Base-by-base conservation (phyloP, 345 rosid genomes). In the Dovyalis caffra region DNA sequence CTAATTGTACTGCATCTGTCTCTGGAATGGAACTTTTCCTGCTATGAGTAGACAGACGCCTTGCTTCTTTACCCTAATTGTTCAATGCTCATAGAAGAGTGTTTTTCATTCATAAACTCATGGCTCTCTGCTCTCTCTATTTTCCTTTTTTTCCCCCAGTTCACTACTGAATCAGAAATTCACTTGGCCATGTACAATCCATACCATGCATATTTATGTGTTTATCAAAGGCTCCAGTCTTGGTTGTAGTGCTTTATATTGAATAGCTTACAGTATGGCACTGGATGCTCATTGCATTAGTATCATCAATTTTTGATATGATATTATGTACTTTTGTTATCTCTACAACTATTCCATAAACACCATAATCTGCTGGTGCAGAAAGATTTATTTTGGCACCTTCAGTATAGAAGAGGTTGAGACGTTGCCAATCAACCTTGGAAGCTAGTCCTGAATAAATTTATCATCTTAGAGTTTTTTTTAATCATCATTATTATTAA, bases 11-110 rank as follows among this genome's bases (percentile, higher is more conserved):
- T n/a, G n/a, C n/a, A n/a, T n/a, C n/a, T n/a, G n/a, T n/a, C n/a
- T 77, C 38, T 31, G 26, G 21, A 57, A 71, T 21, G 31, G 33
- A 32, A 25, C 51, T 61, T 74, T 77, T 74, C 25, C 8, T 45
- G 21, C 57, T 62, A 21, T 34, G 34, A 74, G 69, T 69, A 26
- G 45, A 65, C 45, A 28, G 45, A 65, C 45, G 23, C 58, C 56
- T 57, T 69, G 67, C 29, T 72, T 23, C 16, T 58, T n/a, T 21
- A 53, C 35, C 29, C 35, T 35, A 23, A 34, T 37, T 65, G 28
- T 35, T 65, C 68, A 65, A 35, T n/a, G 1, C 58, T 72, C 56
- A 28, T 43, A 3, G 20, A 11, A 28, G 58, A 26, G 15, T 23
- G 6, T 57, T 33, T 26, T 12, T 29, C 23, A 25, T 58, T 23